These are phyloP conservation scores for Russula olivacea DNA, from an alignment of 768 basidiomycete species.

Conservation along the genomic window DNA sequence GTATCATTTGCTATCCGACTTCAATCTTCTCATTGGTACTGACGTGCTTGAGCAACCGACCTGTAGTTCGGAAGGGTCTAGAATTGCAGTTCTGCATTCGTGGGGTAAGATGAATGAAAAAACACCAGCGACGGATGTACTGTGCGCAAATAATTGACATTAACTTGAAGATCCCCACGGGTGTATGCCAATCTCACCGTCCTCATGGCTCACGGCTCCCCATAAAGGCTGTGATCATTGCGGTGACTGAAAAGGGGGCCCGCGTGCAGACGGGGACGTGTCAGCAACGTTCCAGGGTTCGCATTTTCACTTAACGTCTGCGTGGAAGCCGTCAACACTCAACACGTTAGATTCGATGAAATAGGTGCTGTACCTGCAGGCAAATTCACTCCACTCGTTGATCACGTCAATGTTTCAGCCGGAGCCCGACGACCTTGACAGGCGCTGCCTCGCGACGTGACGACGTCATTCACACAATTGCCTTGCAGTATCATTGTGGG, in stretches of 20 bases:
- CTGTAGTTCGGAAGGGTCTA: neutral
- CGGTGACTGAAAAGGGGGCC: neutral
- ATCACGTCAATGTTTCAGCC: neutral
- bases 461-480: neutral
- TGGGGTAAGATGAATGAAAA: too few relatives aligned
- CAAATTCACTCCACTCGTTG: neutral
- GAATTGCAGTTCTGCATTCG: neutral
- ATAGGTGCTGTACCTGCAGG: neutral
- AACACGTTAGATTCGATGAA: neutral
- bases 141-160: too few relatives aligned
- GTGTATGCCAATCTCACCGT: neutral
- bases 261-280: neutral
- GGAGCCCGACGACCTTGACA: neutral
- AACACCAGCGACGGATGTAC: neutral
- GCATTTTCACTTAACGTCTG: neutral
- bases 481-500: neutral
- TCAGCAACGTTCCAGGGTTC: slow-evolving; percentile 7
- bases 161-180: neutral
- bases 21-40: neutral
- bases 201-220: neutral
- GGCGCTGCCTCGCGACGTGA: neutral
- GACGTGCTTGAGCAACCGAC: neutral
- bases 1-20: neutral
- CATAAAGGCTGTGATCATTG: neutral
- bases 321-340: slow-evolving; percentile 4